phyloP scores from a whole-genome alignment of 2,329 filamentous ascomycete species.

The Paecilomyces dactylethromorphus region DNA sequence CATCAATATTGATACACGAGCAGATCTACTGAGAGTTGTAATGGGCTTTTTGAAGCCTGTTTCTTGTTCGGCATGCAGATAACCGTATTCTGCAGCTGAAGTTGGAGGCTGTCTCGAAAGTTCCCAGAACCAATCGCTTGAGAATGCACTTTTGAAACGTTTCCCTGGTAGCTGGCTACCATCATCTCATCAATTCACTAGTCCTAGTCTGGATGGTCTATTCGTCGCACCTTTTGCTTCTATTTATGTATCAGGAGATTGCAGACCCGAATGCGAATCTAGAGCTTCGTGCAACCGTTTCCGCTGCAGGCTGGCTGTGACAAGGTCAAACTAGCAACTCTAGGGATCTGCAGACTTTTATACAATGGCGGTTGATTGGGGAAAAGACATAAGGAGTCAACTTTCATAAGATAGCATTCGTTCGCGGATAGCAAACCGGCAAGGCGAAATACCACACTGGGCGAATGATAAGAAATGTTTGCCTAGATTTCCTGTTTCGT shows the following conservation, averaged over 20 bases:
- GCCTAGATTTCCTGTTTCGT: neutral
- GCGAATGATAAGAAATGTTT: neutral
- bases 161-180: neutral
- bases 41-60: neutral
- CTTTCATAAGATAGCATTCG: neutral
- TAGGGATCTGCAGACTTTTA: neutral
- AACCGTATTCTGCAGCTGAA: neutral
- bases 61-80: neutral
- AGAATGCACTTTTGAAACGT: neutral
- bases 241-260: neutral
- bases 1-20: neutral
- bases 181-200: neutral
- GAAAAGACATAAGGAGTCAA: neutral
- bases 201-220: neutral
- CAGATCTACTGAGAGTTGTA: neutral
- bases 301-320: neutral
- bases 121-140: neutral
- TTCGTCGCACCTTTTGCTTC: neutral
- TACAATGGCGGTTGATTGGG: neutral
- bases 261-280: neutral
- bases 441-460: neutral
- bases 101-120: neutral
- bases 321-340: neutral
- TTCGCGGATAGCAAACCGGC: neutral
- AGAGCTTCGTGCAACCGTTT: neutral